These are phyloP conservation scores for Conticribra guillardii DNA, from an alignment of 108 stramenopile species.

Conservation along the genomic window DNA sequence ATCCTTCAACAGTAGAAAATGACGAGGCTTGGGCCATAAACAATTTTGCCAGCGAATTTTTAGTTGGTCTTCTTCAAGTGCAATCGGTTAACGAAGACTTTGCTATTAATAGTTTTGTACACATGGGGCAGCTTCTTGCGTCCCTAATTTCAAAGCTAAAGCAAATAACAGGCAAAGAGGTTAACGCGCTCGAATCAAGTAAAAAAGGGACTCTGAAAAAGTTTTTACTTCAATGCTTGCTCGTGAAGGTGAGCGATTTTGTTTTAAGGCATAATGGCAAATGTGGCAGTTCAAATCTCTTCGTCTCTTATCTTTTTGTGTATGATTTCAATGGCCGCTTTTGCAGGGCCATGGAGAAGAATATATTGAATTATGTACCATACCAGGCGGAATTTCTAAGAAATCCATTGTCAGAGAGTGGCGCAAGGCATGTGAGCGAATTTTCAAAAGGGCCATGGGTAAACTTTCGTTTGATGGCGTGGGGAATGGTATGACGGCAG, in stretches of 20 bases:
- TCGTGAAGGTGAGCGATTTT: constrained; percentile 42
- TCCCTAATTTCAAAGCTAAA: constrained; percentile 36
- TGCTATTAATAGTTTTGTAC: constrained; percentile 15
- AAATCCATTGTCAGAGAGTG: constrained; percentile 59
- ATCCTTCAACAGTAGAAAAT: constrained; percentile 1
- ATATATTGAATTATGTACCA: constrained; percentile 25
- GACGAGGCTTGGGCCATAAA: constrained; percentile 41
- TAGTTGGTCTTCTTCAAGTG: constrained; percentile 28
- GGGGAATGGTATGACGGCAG: constrained; percentile 67
- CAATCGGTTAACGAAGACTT: constrained; percentile 3
- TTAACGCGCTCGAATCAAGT: constrained; percentile 1
- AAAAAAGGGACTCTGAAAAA: constrained; percentile 25
- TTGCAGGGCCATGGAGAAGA: constrained; percentile 69
- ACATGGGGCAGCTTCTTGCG: constrained; percentile 24
- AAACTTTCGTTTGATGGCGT: constrained; percentile 39
- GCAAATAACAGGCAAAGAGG: constrained; percentile 7
- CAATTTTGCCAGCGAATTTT: constrained; percentile 43
- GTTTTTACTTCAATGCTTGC: constrained; percentile 43
- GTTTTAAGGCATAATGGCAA: constrained; percentile 23
- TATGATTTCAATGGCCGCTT: too few relatives aligned
- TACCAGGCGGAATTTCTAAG: constrained; percentile 21
- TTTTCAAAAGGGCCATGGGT: constrained; percentile 68
- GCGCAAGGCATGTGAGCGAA: constrained; percentile 74
- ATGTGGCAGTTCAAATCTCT: too few relatives aligned
- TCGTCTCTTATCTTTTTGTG: too few relatives aligned